Evolutionary conservation across 1,139 yeast species (phyloP).

Genomic region (Ogataea hybrid): DNA sequence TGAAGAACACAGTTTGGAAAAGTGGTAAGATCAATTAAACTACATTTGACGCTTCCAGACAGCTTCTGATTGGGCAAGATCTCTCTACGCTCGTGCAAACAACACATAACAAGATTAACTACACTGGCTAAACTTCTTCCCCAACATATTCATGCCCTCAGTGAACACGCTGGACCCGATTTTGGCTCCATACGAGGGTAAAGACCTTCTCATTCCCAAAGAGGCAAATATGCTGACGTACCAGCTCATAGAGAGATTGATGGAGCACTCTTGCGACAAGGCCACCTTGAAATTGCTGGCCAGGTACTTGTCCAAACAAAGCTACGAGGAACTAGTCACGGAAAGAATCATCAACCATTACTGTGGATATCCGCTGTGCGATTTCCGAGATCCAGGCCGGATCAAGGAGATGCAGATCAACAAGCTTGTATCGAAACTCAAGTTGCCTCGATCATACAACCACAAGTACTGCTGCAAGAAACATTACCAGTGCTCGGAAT

Average conservation of each 20-base stretch:
- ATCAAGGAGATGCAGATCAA: constrained; percentile 28
- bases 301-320: constrained; percentile 66
- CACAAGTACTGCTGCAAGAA: constrained; percentile 72
- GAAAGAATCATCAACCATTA: constrained; percentile 78
- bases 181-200: constrained; percentile 18
- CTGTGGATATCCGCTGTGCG: constrained; percentile 85
- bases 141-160: background rate
- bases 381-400: constrained; percentile 42
- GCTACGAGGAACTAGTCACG: constrained; percentile 71
- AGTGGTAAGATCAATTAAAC: no score
- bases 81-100: no score
- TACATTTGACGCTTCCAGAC: no score
- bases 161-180: constrained; percentile 3
- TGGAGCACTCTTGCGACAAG: constrained; percentile 55
- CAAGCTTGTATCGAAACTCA: constrained; percentile 28
- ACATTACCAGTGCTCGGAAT: constrained; percentile 81
- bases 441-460: constrained; percentile 71
- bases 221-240: constrained; percentile 56
- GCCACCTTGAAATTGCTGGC: constrained; percentile 61
- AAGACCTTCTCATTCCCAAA: constrained; percentile 42
- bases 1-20: no score
- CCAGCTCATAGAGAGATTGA: constrained; percentile 54
- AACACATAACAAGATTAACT: no score
- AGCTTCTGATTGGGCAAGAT: no score
- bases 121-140: no score